Conservation (phyloP, 148 eudicot species). For the Fagopyrum homotropicum region DNA sequence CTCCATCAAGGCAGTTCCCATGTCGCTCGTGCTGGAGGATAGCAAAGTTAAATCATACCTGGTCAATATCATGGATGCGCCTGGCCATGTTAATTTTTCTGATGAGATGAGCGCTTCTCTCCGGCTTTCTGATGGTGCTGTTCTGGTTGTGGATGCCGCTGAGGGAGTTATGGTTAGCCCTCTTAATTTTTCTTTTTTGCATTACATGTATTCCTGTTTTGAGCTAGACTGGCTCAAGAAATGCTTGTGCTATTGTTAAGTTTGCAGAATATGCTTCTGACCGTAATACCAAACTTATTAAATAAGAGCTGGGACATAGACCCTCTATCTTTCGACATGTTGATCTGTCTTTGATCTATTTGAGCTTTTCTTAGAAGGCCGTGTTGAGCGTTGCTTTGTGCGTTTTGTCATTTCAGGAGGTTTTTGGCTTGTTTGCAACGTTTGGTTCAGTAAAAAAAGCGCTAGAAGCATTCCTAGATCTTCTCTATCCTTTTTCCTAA, state of each 20-base stretch:
- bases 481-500: background rate
- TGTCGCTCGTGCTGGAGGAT: slow-evolving; percentile 97
- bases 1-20: slow-evolving; percentile 90
- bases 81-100: slow-evolving; percentile 94
- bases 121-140: slow-evolving; percentile 98
- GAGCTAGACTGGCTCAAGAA: background rate
- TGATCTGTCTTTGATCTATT: background rate
- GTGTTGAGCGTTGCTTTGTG: background rate
- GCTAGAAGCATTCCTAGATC: background rate
- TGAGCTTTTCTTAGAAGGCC: background rate
- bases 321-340: background rate
- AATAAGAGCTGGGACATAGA: background rate
- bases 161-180: slow-evolving; percentile 91
- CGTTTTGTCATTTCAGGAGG: background rate
- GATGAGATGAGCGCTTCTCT: slow-evolving; percentile 99
- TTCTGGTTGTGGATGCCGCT: slow-evolving; percentile 92
- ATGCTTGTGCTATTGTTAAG: background rate
- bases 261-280: background rate
- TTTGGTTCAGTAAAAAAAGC: background rate
- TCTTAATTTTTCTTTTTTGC: background rate
- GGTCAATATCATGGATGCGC: slow-evolving; percentile 89
- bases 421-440: background rate
- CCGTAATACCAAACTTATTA: background rate
- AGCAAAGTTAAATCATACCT: slow-evolving; percentile 82
- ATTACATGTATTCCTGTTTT: background rate